These are phyloP conservation scores for Aspergillus jensenii DNA, from an alignment of 2,329 filamentous ascomycete species.

Conservation along the genomic window DNA sequence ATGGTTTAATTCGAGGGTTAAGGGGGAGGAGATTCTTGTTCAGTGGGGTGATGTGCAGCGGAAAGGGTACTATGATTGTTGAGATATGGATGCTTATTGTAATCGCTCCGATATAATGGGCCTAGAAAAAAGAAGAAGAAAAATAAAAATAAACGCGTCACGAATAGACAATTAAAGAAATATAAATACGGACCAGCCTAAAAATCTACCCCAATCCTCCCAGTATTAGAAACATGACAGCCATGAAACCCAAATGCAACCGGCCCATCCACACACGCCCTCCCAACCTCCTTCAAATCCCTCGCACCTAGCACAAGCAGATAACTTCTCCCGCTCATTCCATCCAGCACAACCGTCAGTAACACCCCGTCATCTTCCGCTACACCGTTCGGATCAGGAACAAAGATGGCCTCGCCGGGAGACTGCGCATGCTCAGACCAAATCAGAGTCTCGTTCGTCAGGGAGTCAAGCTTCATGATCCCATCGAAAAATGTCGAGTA, in stretches of 20 bases:
- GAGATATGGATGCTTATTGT: too few species aligned
- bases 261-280: constrained; percentile 49
- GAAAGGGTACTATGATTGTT: not conserved
- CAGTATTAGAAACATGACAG: constrained; percentile 30
- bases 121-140: not conserved
- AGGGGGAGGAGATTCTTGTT: constrained; percentile 47
- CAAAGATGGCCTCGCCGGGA: constrained; percentile 56
- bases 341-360: constrained; percentile 55
- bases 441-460: constrained; percentile 38
- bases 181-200: not conserved
- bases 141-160: not conserved
- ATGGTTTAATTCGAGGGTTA: constrained; percentile 58
- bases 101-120: not conserved
- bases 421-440: constrained; percentile 53
- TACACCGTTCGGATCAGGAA: constrained; percentile 31
- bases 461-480: constrained; percentile 53
- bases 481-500: constrained; percentile 53
- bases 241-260: constrained; percentile 58
- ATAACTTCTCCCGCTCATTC: constrained; percentile 51
- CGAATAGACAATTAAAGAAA: not conserved
- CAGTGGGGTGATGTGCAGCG: not conserved
- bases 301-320: constrained; percentile 53
- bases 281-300: constrained; percentile 50
- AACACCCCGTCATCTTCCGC: constrained; percentile 55
- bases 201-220: constrained; percentile 14